Percentiles rank a stretch among this genome's conserved stretches.
phyloP scores from a whole-genome alignment of 176 grass and related monocot genomes.

The Carex littledalei region DNA sequence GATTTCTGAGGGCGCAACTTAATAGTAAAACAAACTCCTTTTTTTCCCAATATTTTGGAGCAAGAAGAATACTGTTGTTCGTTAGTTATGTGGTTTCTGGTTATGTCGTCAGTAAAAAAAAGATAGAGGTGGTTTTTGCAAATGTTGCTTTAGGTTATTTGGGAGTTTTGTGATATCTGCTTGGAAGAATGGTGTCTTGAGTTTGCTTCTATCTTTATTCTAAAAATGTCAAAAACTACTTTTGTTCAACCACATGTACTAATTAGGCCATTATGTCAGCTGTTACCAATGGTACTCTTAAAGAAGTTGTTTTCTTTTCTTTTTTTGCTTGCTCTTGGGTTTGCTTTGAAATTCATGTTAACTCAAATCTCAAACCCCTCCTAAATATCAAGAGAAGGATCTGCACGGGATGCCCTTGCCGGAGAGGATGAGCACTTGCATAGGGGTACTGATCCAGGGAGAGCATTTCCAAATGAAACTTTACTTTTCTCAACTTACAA shows the following conservation, averaged over 20 bases:
- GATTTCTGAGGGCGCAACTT: conserved; percentile 40
- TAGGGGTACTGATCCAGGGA: neutral
- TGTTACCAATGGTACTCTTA: neutral
- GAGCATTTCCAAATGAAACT: neutral
- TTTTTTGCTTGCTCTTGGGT: neutral
- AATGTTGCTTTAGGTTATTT: neutral
- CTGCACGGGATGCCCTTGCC: too few species aligned
- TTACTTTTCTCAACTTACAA: neutral
- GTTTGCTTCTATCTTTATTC: neutral
- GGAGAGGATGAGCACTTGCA: neutral
- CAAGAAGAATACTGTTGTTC: neutral
- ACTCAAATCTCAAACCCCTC: too few species aligned
- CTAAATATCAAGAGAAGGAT: too few species aligned
- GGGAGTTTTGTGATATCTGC: neutral
- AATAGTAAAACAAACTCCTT: neutral
- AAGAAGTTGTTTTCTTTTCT: neutral
- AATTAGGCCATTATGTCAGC: neutral
- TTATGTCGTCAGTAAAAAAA: neutral
- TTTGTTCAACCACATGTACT: neutral
- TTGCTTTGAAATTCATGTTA: too few species aligned
- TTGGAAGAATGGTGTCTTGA: neutral
- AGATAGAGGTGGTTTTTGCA: neutral
- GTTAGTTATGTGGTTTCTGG: neutral
- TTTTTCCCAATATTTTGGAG: neutral
- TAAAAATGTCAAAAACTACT: neutral